Percentiles rank a stretch among this genome's conserved stretches.
These are phyloP conservation scores for Wickerhamomyces alni DNA, from an alignment of 805 yeast genomes.

Conservation along the genomic window DNA sequence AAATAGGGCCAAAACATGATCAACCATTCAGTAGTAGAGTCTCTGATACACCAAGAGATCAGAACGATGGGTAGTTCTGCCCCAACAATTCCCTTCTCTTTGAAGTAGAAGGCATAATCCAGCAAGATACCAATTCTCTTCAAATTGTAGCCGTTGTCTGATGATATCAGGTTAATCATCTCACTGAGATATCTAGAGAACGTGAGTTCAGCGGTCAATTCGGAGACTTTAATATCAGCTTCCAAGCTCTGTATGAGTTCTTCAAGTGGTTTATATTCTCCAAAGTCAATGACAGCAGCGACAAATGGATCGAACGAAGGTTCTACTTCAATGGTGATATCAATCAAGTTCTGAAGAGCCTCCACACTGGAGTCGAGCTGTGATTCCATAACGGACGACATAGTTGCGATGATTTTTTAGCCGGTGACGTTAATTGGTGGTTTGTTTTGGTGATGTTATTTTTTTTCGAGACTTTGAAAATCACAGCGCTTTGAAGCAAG, in stretches of 20 bases:
- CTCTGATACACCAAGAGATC: conserved; percentile 4
- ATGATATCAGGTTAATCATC: conserved; percentile 7
- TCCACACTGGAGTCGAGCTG: neutral
- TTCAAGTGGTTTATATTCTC: neutral
- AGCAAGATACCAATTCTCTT: conserved; percentile 12
- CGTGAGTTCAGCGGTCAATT: conserved; percentile 7
- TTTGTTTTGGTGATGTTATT: neutral
- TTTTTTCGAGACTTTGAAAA: no score
- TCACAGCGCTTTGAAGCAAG: no score
- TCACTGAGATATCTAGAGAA: conserved; percentile 5
- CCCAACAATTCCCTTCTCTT: conserved; percentile 3
- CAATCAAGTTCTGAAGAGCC: neutral
- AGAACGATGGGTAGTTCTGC: conserved; percentile 13
- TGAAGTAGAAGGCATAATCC: conserved; percentile 14
- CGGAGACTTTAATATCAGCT: neutral
- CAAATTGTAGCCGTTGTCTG: conserved; percentile 11
- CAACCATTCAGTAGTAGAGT: conserved; percentile 10
- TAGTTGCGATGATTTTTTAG: neutral
- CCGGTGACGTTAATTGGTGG: no score
- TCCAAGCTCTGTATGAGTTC: neutral
- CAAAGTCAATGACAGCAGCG: neutral
- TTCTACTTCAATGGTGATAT: neutral
- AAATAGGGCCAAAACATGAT: conserved; percentile 18
- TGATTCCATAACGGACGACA: neutral
- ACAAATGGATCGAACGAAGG: neutral